Base-by-base conservation (phyloP, 345 rosid genomes). In the Salix purpurea region DNA sequence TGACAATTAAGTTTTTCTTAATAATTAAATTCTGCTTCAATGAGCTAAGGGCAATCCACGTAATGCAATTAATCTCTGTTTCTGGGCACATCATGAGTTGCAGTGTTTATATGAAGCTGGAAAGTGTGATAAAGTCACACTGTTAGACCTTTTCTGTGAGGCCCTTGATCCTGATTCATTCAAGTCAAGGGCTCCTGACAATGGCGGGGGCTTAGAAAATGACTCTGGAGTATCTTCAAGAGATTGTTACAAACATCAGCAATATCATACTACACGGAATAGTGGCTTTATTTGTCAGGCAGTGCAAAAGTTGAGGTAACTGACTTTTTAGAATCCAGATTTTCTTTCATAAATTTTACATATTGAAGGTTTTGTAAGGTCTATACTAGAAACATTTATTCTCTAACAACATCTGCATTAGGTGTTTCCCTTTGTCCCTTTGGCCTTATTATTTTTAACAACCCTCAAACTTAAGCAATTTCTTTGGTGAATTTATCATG, bases 71-170 rank as follows among this genome's bases (percentile, higher is more conserved):
- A 37, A 72, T 73, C 26, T 79, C 67, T 61, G 54, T 77, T 34
- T 52, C 60, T 65, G 76, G 46, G 69, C 72, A 68, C 65, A 64
- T 62, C 44, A 62, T 79, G 39, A 56, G 65, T 74, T 84, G 84
- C 87, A 96, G 99, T 91, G 97, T 84, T 83, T 93, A 15, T 81
- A 82, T 82, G 98, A 88, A 88, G 90, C 84, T 73, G 97, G 86
- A 61, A 93, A 91, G 83, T 78, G 72, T 70, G 85, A 84, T 75
- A 85, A 87, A 72, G 76, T 93, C 77, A 85, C 79, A 76, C 80
- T 96, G 72, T 87, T 96, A 21, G 99, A 93, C 91, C 78, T 93
- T 54, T 83, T 90, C 56, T 92, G 96, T 50, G 99, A 96, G 83
- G 91, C 90, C 75, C 92, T 91, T 83, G 91, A 93, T 86, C 97